Percentiles rank a stretch among this genome's conserved stretches.
These are phyloP conservation scores for Globisporangium mamillatum DNA, from an alignment of 352 stramenopile genomes.

Conservation along the genomic window DNA sequence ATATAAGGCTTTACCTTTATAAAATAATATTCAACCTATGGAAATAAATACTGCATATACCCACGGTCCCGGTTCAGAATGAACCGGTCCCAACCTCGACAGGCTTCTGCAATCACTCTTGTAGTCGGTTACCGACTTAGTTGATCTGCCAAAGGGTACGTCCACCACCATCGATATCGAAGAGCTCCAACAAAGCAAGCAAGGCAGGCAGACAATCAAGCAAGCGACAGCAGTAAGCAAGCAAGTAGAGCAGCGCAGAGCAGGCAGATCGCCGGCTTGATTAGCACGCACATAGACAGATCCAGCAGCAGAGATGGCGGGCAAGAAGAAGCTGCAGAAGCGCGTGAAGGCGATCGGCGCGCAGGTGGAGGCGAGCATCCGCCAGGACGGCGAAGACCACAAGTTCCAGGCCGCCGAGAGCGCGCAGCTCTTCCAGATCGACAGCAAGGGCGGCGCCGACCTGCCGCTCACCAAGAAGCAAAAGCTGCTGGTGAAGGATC, in stretches of 20 bases:
- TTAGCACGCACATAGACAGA: background rate
- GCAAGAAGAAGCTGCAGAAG: slow-evolving; percentile 60
- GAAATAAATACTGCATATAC: background rate
- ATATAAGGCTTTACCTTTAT: background rate
- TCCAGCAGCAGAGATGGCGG: slow-evolving; percentile 29
- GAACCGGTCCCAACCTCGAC: background rate
- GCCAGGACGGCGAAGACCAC: slow-evolving; percentile 70
- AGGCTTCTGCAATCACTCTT: background rate
- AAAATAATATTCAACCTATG: background rate
- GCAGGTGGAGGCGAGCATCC: slow-evolving; percentile 76
- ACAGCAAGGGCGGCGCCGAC: slow-evolving; percentile 53
- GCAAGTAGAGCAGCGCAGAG: background rate
- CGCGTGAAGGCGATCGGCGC: slow-evolving; percentile 61
- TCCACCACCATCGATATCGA: background rate
- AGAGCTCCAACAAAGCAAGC: background rate
- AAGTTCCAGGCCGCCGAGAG: slow-evolving; percentile 73
- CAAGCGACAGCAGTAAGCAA: background rate
- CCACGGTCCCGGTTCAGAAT: background rate
- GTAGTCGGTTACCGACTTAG: background rate
- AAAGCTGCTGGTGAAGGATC: slow-evolving; percentile 65
- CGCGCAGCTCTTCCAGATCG: slow-evolving; percentile 79
- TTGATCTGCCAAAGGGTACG: background rate
- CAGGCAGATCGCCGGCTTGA: background rate
- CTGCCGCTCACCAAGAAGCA: slow-evolving; percentile 66
- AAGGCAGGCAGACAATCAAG: background rate